Percentiles rank a stretch among this genome's conserved stretches.
Conservation (phyloP, 352 stramenopile genomes). For the Salisapilia sapeloensis region DNA sequence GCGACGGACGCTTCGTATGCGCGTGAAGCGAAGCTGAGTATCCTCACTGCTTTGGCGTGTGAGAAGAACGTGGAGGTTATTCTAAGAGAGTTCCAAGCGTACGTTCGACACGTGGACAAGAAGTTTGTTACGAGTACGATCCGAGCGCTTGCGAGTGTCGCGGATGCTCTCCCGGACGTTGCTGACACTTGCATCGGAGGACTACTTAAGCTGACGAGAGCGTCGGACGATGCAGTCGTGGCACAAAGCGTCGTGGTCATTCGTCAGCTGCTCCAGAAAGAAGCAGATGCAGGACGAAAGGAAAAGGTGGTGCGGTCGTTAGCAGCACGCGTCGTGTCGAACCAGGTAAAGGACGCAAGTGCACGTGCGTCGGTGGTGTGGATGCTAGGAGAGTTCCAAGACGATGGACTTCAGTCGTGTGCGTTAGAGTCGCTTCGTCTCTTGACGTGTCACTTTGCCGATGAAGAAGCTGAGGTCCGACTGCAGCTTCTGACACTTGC, state of each 20-base stretch:
- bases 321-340: slow-evolving; percentile 56
- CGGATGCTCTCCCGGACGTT: slow-evolving; percentile 79
- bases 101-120: slow-evolving; percentile 91
- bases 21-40: slow-evolving; percentile 95
- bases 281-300: slow-evolving; percentile 56
- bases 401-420: slow-evolving; percentile 43
- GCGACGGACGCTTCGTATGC: slow-evolving; percentile 91
- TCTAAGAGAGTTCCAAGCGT: slow-evolving; percentile 91
- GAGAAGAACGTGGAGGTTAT: slow-evolving; percentile 87
- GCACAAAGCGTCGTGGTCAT: slow-evolving; percentile 93
- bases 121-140: slow-evolving; percentile 90
- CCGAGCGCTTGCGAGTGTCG: slow-evolving; percentile 84
- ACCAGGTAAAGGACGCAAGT: slow-evolving; percentile 43
- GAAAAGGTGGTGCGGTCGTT: slow-evolving; percentile 62
- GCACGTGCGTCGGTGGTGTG: slow-evolving; percentile 85
- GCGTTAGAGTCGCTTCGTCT: slow-evolving; percentile 75
- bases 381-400: slow-evolving; percentile 84
- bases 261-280: slow-evolving; percentile 87
- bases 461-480: slow-evolving; percentile 80
- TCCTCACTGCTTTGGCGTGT: slow-evolving; percentile 87
- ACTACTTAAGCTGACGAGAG: slow-evolving; percentile 70
- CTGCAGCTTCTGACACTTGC: slow-evolving; percentile 85
- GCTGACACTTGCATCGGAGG: slow-evolving; percentile 84
- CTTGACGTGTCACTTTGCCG: slow-evolving; percentile 72
- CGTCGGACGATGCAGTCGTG: slow-evolving; percentile 81